Evolutionary conservation across 208 protist genomes (phyloP), one percentile per base, ranked within the genome.

Genomic region (Wallacemonas rigidus): DNA sequence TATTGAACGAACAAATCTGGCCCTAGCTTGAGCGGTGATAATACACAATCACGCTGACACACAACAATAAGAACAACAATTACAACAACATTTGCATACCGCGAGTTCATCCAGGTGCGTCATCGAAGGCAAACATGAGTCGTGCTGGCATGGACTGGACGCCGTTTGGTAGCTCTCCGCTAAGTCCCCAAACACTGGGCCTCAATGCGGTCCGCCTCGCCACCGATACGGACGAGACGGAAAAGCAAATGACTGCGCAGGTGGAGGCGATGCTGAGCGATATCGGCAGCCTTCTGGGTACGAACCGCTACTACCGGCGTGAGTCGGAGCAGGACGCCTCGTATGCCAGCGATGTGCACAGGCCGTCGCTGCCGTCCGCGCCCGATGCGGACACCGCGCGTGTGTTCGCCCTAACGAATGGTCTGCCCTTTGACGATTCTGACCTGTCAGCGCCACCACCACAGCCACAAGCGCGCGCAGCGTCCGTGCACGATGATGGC

Each of bases 241-340:
- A 65, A 39, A 45, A 35, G 43, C 60, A 65, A 35, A 65, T 65
- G 8, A 65, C 4, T 15, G 60, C 41, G 3, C 60, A 50, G 9
- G 60, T 65, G 26, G 60, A 65, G 60, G n/a, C 60, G 12, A 26
- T 41, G 4, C 40, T 65, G 40, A 50, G 43, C n/a, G 60, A 65
- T 3, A 65, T 65, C 60, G 60, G 41, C 41, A 50, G 60, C 17
- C 43, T 65, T 12, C 60, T 65, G 2, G 60, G 60, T 6, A 51
- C 60, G 41, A 65, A 65, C 60, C 38, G 60, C 38, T 65, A 65
- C 60, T 65, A 65, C 43, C 60, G 60, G 5, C 60, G 60, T 17
- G 60, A 65, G 41, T 65, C 60, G 6, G 14, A 48, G 11, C 5
- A 14, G 4, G 60, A 17, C 3, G 15, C 7, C 60, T 12, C 60